Conservation (phyloP, 2,329 filamentous ascomycete genomes). For the Ophiostoma angusticollis region DNA sequence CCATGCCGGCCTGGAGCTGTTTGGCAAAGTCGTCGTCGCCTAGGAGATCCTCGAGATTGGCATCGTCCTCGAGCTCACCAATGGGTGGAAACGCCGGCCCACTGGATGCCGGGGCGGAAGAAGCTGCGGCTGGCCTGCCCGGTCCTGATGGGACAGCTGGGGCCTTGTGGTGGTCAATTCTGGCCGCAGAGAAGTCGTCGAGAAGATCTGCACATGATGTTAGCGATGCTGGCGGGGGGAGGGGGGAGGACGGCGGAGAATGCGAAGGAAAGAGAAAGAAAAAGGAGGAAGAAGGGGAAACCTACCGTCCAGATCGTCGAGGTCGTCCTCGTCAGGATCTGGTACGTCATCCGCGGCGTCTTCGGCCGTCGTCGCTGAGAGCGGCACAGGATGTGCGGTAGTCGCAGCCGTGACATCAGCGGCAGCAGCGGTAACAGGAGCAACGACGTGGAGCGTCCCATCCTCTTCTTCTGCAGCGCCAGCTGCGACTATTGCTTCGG, state of each 20-base stretch:
- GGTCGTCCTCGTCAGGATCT: constrained; percentile 84
- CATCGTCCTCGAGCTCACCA: constrained; percentile 15
- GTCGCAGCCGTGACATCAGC: constrained; percentile 12
- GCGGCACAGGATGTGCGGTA: not conserved
- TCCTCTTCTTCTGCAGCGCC: too few relatives aligned
- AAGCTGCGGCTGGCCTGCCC: constrained; percentile 14
- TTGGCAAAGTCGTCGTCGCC: constrained; percentile 71
- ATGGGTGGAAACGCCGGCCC: constrained; percentile 13
- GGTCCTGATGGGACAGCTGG: constrained; percentile 17
- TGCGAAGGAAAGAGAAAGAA: too few relatives aligned
- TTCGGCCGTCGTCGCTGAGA: constrained; percentile 12
- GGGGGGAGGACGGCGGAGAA: constrained; percentile 5
- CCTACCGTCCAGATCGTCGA: constrained; percentile 81
- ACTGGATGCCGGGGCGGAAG: not conserved
- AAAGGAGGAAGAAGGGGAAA: not conserved
- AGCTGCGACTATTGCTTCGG: too few relatives aligned
- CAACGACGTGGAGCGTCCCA: too few relatives aligned
- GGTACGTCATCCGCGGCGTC: constrained; percentile 46
- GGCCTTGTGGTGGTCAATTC: constrained; percentile 37
- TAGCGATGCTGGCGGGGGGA: constrained; percentile 7
- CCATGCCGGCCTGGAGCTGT: constrained; percentile 84
- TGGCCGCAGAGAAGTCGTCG: constrained; percentile 69
- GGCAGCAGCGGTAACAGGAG: too few relatives aligned
- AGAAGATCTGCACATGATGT: constrained; percentile 57
- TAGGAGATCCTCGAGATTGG: constrained; percentile 28